Conservation (phyloP, 345 rosid genomes). For the Erodium maritimum region DNA sequence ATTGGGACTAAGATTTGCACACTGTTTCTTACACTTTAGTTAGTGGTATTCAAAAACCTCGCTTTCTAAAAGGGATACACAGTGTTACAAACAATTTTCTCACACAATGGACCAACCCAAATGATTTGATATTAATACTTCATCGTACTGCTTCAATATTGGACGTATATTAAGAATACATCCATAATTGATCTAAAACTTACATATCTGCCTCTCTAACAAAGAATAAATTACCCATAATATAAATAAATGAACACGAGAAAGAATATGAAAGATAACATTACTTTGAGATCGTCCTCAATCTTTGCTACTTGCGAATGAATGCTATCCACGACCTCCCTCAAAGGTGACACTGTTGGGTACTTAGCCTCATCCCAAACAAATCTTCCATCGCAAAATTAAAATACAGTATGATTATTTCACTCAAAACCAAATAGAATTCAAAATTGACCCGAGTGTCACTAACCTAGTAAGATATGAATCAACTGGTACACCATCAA, state of each 20-base stretch:
- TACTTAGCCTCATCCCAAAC: slow-evolving; percentile 97
- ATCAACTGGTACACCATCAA: slow-evolving; percentile 95
- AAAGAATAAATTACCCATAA: not conserved
- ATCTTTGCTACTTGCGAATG: slow-evolving; percentile 79
- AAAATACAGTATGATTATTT: no score
- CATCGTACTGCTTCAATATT: no score
- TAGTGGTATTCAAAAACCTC: no score
- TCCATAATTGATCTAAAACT: no score
- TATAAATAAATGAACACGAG: not conserved
- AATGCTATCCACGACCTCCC: slow-evolving; percentile 72
- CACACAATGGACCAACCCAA: no score
- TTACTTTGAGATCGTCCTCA: slow-evolving; percentile 99
- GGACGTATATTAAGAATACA: no score
- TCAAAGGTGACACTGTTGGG: slow-evolving; percentile 86
- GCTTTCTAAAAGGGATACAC: no score
- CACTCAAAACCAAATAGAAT: not conserved
- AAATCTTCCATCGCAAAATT: slow-evolving; percentile 32
- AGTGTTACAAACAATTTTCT: no score
- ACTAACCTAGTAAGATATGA: slow-evolving; percentile 89
- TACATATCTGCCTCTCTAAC: not conserved
- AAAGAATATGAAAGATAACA: not conserved
- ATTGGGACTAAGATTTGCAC: no score
- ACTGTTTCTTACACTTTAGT: no score
- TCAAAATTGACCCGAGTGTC: not conserved
- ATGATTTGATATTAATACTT: no score